phyloP scores from a whole-genome alignment of 2,329 filamentous ascomycete species.

The Bimuria novae-zelandiae region DNA sequence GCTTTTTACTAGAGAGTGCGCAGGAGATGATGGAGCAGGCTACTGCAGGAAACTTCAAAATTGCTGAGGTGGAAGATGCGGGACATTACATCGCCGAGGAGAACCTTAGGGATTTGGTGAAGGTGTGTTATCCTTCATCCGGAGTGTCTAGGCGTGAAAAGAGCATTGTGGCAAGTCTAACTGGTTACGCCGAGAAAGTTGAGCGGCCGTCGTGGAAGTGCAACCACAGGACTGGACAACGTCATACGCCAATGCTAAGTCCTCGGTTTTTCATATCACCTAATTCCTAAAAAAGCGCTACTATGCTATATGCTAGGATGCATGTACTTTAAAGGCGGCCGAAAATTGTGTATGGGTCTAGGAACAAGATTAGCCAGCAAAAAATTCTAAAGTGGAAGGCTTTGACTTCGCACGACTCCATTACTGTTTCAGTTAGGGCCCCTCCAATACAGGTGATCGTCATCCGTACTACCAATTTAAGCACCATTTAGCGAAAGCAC shows the following conservation, averaged over 20 bases:
- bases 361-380: neutral
- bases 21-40: constrained; percentile 29
- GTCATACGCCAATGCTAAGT: too few species aligned
- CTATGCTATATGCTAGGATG: too few species aligned
- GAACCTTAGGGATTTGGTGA: constrained; percentile 26
- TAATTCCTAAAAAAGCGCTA: too few species aligned
- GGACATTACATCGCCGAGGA: constrained; percentile 36
- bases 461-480: constrained; percentile 1
- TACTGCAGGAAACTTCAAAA: constrained; percentile 15
- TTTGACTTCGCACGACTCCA: neutral
- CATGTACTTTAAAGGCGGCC: too few species aligned
- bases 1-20: constrained; percentile 23
- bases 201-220: too few species aligned
- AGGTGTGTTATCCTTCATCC: constrained; percentile 23
- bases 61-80: constrained; percentile 22
- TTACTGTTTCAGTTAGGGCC: neutral
- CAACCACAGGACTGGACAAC: too few species aligned
- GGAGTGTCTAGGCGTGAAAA: constrained; percentile 1
- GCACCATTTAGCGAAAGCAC: neutral
- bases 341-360: neutral
- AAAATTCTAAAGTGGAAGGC: neutral
- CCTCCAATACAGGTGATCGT: constrained; percentile 1
- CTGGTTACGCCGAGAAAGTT: too few species aligned
- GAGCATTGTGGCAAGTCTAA: too few species aligned
- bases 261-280: too few species aligned